Conservation (phyloP, 2,329 filamentous ascomycete species). For the Fusarium virguliforme region DNA sequence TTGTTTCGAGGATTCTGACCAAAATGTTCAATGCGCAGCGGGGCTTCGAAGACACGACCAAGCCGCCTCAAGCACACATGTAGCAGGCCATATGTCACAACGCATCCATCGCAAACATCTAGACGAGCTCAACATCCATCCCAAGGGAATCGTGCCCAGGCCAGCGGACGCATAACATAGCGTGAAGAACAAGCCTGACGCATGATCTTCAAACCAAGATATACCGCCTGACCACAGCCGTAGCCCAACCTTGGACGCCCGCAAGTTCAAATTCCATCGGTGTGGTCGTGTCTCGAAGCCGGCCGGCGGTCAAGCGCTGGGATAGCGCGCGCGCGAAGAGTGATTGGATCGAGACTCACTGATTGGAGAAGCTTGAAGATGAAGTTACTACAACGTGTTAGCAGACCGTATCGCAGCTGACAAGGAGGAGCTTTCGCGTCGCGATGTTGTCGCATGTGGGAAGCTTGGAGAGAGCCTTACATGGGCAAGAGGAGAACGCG, state of each 20-base stretch:
- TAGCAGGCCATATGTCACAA: neutral
- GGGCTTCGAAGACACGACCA: conserved; percentile 14
- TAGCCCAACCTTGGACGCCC: neutral
- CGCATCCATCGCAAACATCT: neutral
- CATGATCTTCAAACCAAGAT: neutral
- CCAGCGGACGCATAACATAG: neutral
- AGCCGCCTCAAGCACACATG: neutral
- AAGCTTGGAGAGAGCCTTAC: conserved; percentile 49
- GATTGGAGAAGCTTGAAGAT: conserved; percentile 84
- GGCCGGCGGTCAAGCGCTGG: conserved; percentile 33
- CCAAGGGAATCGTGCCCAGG: neutral
- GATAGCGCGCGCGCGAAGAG: conserved; percentile 4
- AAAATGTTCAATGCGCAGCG: neutral
- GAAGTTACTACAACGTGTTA: conserved; percentile 60
- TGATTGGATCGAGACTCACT: conserved; percentile 52
- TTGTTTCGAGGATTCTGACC: neutral
- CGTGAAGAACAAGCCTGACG: neutral
- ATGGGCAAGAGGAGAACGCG: conserved; percentile 74
- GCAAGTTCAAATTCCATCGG: conserved; percentile 10
- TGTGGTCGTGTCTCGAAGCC: conserved; percentile 36
- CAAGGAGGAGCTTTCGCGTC: conserved; percentile 35
- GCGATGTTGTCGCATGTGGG: conserved; percentile 18
- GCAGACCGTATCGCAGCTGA: conserved; percentile 16
- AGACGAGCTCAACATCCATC: neutral
- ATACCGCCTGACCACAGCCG: neutral